These are phyloP conservation scores for Amaranthus tricolor DNA, from an alignment of 179 eudicot genomes.

Conservation along the genomic window DNA sequence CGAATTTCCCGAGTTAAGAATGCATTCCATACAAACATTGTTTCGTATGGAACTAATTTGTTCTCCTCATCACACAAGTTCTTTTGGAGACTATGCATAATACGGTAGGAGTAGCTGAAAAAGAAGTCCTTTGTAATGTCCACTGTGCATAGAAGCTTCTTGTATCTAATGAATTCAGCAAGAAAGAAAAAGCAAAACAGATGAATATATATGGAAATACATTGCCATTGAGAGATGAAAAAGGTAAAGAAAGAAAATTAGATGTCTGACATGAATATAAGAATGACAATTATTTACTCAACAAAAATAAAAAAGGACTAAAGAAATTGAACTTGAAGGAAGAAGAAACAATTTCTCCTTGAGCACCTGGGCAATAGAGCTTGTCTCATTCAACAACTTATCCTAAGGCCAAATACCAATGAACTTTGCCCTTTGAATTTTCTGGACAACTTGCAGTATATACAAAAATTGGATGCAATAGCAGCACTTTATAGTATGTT, in stretches of 20 bases:
- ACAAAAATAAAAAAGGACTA: conserved; percentile 1
- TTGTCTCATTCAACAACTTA: conserved; percentile 53
- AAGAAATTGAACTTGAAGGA: not conserved
- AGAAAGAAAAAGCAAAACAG: conserved; percentile 36
- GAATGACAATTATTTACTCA: not conserved
- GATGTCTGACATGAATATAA: not conserved
- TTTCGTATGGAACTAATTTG: conserved; percentile 61
- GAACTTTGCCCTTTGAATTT: conserved; percentile 42
- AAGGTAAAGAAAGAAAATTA: conserved; percentile 14
- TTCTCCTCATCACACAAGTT: conserved; percentile 56
- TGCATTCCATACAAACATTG: conserved; percentile 97
- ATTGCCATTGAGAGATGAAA: not conserved
- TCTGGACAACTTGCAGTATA: conserved; percentile 33
- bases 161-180: conserved; percentile 67
- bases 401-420: conserved; percentile 47
- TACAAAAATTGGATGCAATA: conserved; percentile 11
- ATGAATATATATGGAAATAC: conserved; percentile 29
- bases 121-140: conserved; percentile 98
- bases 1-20: conserved; percentile 74
- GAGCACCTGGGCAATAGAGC: conserved; percentile 47
- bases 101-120: conserved; percentile 92
- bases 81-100: conserved; percentile 93
- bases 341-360: conserved; percentile 15
- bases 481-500: not conserved
- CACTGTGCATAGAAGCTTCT: conserved; percentile 91